These are phyloP conservation scores for Pugionium dolabratum DNA, from an alignment of 345 rosid genomes.

Conservation along the genomic window DNA sequence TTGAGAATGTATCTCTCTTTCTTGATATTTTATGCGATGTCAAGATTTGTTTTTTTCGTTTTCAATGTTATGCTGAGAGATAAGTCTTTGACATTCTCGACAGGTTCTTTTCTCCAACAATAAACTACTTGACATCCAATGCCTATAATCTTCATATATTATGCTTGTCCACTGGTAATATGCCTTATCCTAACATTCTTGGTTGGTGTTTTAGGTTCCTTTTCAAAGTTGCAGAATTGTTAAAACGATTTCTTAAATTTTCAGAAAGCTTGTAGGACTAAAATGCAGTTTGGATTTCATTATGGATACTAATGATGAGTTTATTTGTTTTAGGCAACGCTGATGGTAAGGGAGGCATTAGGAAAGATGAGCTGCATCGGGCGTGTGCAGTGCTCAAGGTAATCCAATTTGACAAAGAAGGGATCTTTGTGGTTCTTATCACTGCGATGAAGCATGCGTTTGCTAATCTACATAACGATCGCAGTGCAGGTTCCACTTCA, in stretches of 20 bases:
- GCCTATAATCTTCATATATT: constrained; percentile 66
- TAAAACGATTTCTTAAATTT: neutral
- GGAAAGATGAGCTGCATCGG: constrained; percentile 60
- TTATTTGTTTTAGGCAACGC: constrained; percentile 57
- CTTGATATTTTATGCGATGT: too few relatives aligned
- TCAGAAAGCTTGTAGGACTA: neutral
- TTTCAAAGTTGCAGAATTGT: constrained; percentile 3
- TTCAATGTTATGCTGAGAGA: neutral
- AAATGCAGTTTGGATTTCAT: neutral
- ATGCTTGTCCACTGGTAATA: constrained; percentile 77
- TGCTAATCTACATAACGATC: constrained; percentile 5
- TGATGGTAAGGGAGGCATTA: constrained; percentile 72
- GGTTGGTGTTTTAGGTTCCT: constrained; percentile 8
- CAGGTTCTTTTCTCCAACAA: constrained; percentile 94
- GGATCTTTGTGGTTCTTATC: constrained; percentile 2
- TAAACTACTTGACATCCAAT: constrained; percentile 62
- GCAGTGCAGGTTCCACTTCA: constrained; percentile 55
- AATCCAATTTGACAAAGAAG: constrained; percentile 6
- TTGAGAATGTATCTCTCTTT: constrained; percentile 21
- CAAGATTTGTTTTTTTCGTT: too few relatives aligned
- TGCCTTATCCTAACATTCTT: constrained; percentile 8
- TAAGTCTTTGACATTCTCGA: neutral
- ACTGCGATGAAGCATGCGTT: constrained; percentile 1
- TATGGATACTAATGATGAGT: neutral
- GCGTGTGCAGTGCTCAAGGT: constrained; percentile 83